A percentile compares a stretch with the other conserved stretches of the same genome.
These are phyloP conservation scores for Candida takata DNA, from an alignment of 805 yeast species.

Conservation along the genomic window DNA sequence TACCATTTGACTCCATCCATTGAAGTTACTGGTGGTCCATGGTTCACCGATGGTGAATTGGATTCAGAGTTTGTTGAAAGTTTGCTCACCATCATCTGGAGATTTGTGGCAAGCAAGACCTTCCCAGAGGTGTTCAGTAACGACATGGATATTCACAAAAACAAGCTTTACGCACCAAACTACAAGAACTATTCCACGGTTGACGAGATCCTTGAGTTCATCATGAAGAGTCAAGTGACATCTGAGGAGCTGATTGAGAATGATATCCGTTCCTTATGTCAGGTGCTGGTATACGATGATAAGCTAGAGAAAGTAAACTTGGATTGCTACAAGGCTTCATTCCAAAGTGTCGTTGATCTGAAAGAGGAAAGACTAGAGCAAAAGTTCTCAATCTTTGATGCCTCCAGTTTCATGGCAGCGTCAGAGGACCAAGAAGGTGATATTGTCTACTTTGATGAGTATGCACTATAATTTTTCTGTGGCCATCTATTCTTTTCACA, in stretches of 20 bases:
- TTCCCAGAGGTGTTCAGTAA: slow-evolving; percentile 62
- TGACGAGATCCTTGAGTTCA: slow-evolving; percentile 70
- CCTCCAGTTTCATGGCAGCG: slow-evolving; percentile 32
- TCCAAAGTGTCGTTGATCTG: slow-evolving; percentile 72
- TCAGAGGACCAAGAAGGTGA: slow-evolving; percentile 30
- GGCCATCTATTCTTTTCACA: background rate
- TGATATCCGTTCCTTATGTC: slow-evolving; percentile 79
- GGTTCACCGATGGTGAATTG: slow-evolving; percentile 95
- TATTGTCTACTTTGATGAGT: slow-evolving; percentile 42
- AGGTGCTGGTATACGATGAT: slow-evolving; percentile 82
- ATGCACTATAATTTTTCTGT: slow-evolving; percentile 26
- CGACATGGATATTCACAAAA: slow-evolving; percentile 19
- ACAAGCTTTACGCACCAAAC: slow-evolving; percentile 44
- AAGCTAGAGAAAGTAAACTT: slow-evolving; percentile 60
- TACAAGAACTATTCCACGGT: slow-evolving; percentile 62
- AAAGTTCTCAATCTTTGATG: slow-evolving; percentile 34
- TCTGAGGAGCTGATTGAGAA: slow-evolving; percentile 67
- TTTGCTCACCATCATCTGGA: slow-evolving; percentile 78
- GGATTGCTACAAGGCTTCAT: slow-evolving; percentile 71
- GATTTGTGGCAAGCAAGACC: slow-evolving; percentile 69
- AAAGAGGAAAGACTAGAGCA: slow-evolving; percentile 30
- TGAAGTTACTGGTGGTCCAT: slow-evolving; percentile 97
- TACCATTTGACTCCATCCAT: slow-evolving; percentile 89
- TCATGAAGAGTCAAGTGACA: slow-evolving; percentile 64
- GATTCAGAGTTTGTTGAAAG: slow-evolving; percentile 91